These are phyloP conservation scores for Diaporthe vaccinii DNA, from an alignment of 2,329 filamentous ascomycete genomes.

Conservation along the genomic window DNA sequence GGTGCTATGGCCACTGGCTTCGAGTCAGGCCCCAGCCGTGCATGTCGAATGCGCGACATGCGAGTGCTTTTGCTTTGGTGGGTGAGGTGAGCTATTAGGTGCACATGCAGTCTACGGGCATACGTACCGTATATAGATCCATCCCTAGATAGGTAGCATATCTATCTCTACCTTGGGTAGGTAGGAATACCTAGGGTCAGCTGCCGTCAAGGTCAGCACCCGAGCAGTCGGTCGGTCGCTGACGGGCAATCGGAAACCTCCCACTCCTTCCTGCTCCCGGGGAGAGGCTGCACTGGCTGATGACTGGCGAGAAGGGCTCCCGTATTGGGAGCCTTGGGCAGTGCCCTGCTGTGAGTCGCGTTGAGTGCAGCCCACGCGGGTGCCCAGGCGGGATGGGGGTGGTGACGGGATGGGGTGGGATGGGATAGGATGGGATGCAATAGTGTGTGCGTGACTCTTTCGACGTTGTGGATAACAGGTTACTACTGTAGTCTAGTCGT, in stretches of 20 bases:
- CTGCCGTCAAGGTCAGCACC: background rate
- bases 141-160: slow-evolving; percentile 1
- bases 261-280: background rate
- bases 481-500: background rate
- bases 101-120: background rate
- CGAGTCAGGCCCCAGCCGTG: slow-evolving; percentile 8
- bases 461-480: background rate
- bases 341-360: background rate
- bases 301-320: background rate
- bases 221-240: background rate
- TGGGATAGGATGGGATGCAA: slow-evolving; percentile 2
- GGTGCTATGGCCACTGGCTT: slow-evolving; percentile 21
- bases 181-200: background rate
- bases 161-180: background rate
- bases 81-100: slow-evolving; percentile 14
- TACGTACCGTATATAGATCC: background rate
- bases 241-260: slow-evolving; percentile 6
- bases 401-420: background rate
- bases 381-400: slow-evolving; percentile 4
- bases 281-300: background rate
- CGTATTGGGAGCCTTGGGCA: background rate
- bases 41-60: background rate
- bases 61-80: background rate
- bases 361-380: background rate
- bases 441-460: slow-evolving; percentile 10